Conservation (phyloP, 2,329 filamentous ascomycete species). For the Fusarium buharicum region DNA sequence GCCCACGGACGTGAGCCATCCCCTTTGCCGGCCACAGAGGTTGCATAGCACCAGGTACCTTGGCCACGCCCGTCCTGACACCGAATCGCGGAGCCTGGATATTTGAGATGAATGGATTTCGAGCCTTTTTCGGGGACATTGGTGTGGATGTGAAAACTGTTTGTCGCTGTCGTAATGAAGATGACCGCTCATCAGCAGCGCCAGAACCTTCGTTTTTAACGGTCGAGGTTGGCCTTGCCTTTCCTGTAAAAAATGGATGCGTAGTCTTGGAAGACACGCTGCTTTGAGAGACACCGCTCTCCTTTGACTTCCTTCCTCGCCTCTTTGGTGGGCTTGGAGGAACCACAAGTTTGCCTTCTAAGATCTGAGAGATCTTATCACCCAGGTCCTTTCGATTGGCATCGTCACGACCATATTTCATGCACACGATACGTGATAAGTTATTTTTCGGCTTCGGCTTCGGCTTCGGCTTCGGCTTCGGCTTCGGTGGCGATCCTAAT, state of each 20-base stretch:
- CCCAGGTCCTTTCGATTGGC: slow-evolving; percentile 62
- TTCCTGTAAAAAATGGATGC: slow-evolving; percentile 58
- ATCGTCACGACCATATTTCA: slow-evolving; percentile 68
- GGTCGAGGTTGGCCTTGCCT: slow-evolving; percentile 46
- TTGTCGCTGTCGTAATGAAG: slow-evolving; percentile 52
- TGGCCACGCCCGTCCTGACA: slow-evolving; percentile 59
- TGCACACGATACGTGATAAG: slow-evolving; percentile 58
- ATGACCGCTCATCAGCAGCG: slow-evolving; percentile 37
- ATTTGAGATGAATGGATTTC: slow-evolving; percentile 45
- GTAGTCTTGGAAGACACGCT: slow-evolving; percentile 45
- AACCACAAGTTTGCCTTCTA: slow-evolving; percentile 52
- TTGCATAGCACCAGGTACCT: slow-evolving; percentile 72
- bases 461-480: slow-evolving; percentile 55
- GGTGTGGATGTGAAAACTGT: slow-evolving; percentile 65
- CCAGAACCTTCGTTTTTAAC: slow-evolving; percentile 33
- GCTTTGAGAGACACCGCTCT: slow-evolving; percentile 38
- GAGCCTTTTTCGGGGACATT: slow-evolving; percentile 59
- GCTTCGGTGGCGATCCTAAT: slow-evolving; percentile 68
- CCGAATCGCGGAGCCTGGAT: slow-evolving; percentile 57
- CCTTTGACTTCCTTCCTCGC: slow-evolving; percentile 41
- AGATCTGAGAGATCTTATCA: slow-evolving; percentile 70
- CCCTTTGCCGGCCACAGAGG: slow-evolving; percentile 77
- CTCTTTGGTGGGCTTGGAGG: slow-evolving; percentile 45
- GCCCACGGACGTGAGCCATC: slow-evolving; percentile 71
- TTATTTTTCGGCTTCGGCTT: slow-evolving; percentile 51